Evolutionary conservation across 768 basidiomycete species (phyloP).

Genomic region (Lactifluus volemus): DNA sequence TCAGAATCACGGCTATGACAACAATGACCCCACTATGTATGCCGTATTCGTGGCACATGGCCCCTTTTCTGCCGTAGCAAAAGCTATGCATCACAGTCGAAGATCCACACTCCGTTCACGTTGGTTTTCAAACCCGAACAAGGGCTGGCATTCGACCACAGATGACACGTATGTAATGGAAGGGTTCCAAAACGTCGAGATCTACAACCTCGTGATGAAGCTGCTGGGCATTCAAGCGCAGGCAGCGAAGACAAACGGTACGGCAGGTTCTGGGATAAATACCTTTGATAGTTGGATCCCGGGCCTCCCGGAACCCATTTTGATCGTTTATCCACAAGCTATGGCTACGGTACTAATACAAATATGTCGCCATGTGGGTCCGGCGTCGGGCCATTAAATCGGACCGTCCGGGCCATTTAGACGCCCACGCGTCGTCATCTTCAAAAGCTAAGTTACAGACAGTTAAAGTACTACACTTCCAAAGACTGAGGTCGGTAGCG

Average conservation of each 20-base stretch:
- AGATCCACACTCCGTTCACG: conserved; percentile 17
- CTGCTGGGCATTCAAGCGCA: conserved; percentile 53
- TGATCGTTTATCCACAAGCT: neutral
- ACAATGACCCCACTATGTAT: conserved; percentile 65
- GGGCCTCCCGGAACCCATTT: neutral
- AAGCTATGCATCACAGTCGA: conserved; percentile 38
- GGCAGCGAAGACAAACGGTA: conserved; percentile 66
- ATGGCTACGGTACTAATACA: no score
- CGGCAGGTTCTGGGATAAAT: conserved; percentile 78
- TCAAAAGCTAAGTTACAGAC: no score
- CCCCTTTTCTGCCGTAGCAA: conserved; percentile 68
- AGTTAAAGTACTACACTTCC: no score
- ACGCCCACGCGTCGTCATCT: no score
- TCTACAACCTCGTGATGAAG: conserved; percentile 76
- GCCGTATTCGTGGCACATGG: conserved; percentile 91
- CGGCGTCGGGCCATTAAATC: no score
- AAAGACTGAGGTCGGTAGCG: no score
- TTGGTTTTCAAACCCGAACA: conserved; percentile 27
- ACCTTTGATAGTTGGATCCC: conserved; percentile 33
- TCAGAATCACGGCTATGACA: conserved; percentile 89
- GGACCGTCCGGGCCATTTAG: no score
- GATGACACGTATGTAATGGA: conserved; percentile 67
- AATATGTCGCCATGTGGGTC: no score
- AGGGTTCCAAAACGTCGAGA: conserved; percentile 77
- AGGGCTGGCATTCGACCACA: conserved; percentile 60